These are phyloP conservation scores for Xylariaceae sp. DNA, from an alignment of 2,329 filamentous ascomycete genomes.

Conservation along the genomic window DNA sequence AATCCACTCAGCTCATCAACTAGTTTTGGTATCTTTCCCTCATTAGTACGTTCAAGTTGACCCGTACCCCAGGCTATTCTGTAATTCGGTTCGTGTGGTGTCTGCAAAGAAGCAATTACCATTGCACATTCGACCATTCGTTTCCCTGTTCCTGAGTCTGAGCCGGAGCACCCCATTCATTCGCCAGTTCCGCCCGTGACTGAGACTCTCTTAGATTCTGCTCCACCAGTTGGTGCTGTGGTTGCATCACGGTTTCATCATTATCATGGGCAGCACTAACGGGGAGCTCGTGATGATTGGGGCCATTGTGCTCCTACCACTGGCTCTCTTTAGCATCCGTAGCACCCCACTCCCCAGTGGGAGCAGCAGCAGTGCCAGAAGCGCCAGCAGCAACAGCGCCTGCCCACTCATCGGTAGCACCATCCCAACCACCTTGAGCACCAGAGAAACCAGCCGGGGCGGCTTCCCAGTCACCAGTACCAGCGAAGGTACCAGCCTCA, in stretches of 20 bases:
- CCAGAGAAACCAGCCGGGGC: conserved; percentile 71
- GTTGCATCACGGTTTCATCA: background rate
- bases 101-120: conserved; percentile 28
- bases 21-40: conserved; percentile 96
- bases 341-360: conserved; percentile 75
- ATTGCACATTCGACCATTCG: conserved; percentile 15
- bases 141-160: background rate
- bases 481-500: conserved; percentile 72
- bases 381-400: conserved; percentile 65
- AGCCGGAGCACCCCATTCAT: background rate
- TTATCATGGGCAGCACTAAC: background rate
- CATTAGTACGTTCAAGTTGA: conserved; percentile 83
- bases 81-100: conserved; percentile 33
- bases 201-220: background rate
- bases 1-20: conserved; percentile 40
- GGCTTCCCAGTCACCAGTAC: conserved; percentile 83
- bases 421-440: conserved; percentile 61
- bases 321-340: conserved; percentile 53
- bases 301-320: conserved; percentile 40
- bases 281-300: background rate
- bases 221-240: conserved; percentile 9
- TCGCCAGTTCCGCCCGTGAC: background rate
- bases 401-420: conserved; percentile 66
- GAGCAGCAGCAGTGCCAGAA: conserved; percentile 59
- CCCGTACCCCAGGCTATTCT: conserved; percentile 49